Evolutionary conservation across 2,329 filamentous ascomycete genomes (phyloP).

Genomic region (Venturia carpophila): DNA sequence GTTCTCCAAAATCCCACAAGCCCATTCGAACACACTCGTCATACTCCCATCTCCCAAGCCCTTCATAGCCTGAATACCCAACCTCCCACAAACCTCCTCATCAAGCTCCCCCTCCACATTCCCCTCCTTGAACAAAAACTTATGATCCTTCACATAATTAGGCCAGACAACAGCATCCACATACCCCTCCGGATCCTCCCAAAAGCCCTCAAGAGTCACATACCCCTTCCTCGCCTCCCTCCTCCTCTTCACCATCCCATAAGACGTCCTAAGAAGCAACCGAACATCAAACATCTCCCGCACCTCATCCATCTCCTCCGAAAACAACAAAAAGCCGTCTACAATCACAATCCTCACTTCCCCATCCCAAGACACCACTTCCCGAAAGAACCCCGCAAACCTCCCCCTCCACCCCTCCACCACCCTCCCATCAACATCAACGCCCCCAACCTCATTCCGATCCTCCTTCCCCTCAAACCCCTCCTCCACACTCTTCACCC

Average conservation of each 20-base stretch:
- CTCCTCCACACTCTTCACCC: conserved; percentile 33
- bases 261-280: conserved; percentile 67
- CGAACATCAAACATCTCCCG: conserved; percentile 61
- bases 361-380: background rate
- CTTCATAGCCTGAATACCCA: conserved; percentile 28
- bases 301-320: conserved; percentile 46
- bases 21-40: conserved; percentile 17
- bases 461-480: conserved; percentile 50
- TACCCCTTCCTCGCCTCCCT: conserved; percentile 66
- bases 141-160: conserved; percentile 76
- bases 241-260: conserved; percentile 54
- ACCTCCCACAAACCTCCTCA: conserved; percentile 30
- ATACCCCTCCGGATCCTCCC: conserved; percentile 89
- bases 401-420: conserved; percentile 32
- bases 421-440: conserved; percentile 26
- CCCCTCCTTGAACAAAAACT: conserved; percentile 66
- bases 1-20: conserved; percentile 6
- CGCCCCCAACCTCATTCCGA: conserved; percentile 44
- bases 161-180: conserved; percentile 95
- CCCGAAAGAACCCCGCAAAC: conserved; percentile 19
- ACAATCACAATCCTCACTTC: conserved; percentile 58
- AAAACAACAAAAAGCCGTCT: conserved; percentile 83
- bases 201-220: conserved; percentile 78
- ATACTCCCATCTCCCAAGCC: conserved; percentile 26
- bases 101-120: conserved; percentile 55